Base-by-base conservation (phyloP, 1,284 basidiomycete genomes). In the Rhodotorula sp. region DNA sequence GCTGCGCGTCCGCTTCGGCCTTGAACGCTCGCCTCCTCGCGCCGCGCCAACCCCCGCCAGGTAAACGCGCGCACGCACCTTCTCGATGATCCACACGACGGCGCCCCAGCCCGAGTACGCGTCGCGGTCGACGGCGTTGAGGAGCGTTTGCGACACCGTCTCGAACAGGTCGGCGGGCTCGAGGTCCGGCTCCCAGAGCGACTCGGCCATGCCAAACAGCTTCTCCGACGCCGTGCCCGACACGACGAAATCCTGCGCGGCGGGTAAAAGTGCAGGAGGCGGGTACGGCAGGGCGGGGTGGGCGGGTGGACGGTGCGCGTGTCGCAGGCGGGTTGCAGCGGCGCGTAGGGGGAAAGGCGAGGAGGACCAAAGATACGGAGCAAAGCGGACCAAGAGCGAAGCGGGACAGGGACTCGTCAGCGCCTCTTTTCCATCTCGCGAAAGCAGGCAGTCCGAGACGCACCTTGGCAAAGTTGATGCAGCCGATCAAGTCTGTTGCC, bases 101-200 rank as follows among this genome's bases (percentile, higher is more conserved):
- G 90, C 94, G 61, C 97, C 97, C 94, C 94, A 98, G 74, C 97
- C 97, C 67, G 94, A 97, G 81, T 90, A 92, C 27, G 97, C 94
- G 82, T 99, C 97, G 64, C 97, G 87, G 82, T 99, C 97, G 51
- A 98, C 90, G 17, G 94, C 93, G 79, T 96, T 98, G 80, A 99
- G 84, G 68, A 99, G 84, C 17, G 94, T 96, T 83, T 99, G 97
- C 34, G 93, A 94, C 79, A 98, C 94, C 21, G 97, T 99, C 85
- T 99, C 97, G 80, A 99, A 99, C 64, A 99, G 84, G 82, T 99
- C 97, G 81, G 99, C 97, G 22, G 95, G 89, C 81, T 90, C 94
- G 81, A 99, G 85, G 82, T 95, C 92, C 12, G 95, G 94, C 83
- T 99, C 96, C 97, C 97, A 99, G 54, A 99, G 86, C 10, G 94